A percentile compares a stretch with the other conserved stretches of the same genome.
phyloP scores from a whole-genome alignment of 257 asterid genomes.

The Linderniella brevidens region DNA sequence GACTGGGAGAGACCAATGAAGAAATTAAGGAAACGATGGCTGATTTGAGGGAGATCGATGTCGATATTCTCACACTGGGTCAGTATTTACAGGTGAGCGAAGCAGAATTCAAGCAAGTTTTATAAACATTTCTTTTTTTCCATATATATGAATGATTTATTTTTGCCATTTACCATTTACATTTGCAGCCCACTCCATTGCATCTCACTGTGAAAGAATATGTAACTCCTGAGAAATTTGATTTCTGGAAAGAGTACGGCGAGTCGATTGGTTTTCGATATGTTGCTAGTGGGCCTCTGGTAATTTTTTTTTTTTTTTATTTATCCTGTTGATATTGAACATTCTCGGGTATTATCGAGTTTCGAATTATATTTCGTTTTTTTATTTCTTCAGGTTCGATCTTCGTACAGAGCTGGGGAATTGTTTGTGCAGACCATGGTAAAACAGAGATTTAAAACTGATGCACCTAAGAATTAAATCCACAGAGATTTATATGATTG shows the following conservation, averaged over 20 bases:
- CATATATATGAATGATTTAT: neutral
- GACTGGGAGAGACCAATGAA: slow-evolving; percentile 91
- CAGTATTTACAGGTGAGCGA: slow-evolving; percentile 79
- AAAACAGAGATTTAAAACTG: slow-evolving; percentile 31
- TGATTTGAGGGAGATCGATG: slow-evolving; percentile 77
- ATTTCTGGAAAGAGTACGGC: slow-evolving; percentile 90
- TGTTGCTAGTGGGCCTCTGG: slow-evolving; percentile 99
- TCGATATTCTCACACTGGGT: slow-evolving; percentile 85
- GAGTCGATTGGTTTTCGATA: slow-evolving; percentile 92
- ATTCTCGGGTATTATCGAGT: neutral
- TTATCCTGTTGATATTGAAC: neutral
- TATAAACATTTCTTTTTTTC: too few species aligned
- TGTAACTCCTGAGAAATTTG: slow-evolving; percentile 78
- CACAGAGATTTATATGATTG: too few species aligned
- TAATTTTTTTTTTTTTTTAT: slow-evolving; percentile 13
- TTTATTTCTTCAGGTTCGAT: slow-evolving; percentile 55
- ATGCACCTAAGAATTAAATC: too few species aligned
- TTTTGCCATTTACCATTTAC: neutral
- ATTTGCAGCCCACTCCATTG: slow-evolving; percentile 84
- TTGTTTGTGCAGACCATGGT: slow-evolving; percentile 88
- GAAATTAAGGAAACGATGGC: slow-evolving; percentile 86
- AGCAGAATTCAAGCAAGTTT: neutral
- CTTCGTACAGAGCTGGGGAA: slow-evolving; percentile 95
- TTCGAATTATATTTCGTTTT: neutral
- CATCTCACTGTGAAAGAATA: slow-evolving; percentile 91